Evolutionary conservation across 2,329 filamentous ascomycete species (phyloP).

Genomic region (Penicillium sp.): DNA sequence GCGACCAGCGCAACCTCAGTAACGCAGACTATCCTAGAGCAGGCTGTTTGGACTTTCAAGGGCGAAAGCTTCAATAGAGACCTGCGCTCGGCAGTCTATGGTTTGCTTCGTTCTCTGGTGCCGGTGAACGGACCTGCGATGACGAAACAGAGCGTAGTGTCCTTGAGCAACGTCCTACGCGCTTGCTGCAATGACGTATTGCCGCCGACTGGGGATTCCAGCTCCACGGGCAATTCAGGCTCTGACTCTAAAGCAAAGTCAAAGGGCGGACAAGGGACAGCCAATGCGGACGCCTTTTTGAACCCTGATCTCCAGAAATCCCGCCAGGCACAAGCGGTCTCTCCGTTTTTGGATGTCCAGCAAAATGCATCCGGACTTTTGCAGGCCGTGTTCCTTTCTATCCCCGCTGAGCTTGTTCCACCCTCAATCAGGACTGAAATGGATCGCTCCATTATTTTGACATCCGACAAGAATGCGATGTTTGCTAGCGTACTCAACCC

Average conservation of each 20-base stretch:
- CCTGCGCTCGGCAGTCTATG: slow-evolving; percentile 63
- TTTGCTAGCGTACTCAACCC: slow-evolving; percentile 80
- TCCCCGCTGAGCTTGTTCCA: slow-evolving; percentile 68
- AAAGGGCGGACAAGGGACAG: slow-evolving; percentile 36
- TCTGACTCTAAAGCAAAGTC: slow-evolving; percentile 44
- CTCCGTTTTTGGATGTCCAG: slow-evolving; percentile 47
- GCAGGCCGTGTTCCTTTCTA: slow-evolving; percentile 58
- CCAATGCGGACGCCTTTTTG: slow-evolving; percentile 73
- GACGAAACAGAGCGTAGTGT: slow-evolving; percentile 63
- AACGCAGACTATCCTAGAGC: slow-evolving; percentile 66
- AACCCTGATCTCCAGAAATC: slow-evolving; percentile 42
- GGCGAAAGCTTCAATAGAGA: slow-evolving; percentile 50
- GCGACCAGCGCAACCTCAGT: slow-evolving; percentile 59
- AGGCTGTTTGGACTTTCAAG: slow-evolving; percentile 68
- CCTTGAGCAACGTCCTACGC: slow-evolving; percentile 62
- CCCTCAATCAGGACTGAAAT: slow-evolving; percentile 70
- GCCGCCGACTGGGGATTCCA: slow-evolving; percentile 45
- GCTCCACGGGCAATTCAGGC: slow-evolving; percentile 25
- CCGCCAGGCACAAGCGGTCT: slow-evolving; percentile 20
- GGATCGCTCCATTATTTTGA: slow-evolving; percentile 77
- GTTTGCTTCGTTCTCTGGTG: slow-evolving; percentile 59
- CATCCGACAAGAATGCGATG: slow-evolving; percentile 68
- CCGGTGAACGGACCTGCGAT: slow-evolving; percentile 64
- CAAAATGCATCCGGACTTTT: slow-evolving; percentile 63
- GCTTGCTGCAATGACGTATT: slow-evolving; percentile 75